phyloP scores from a whole-genome alignment of 75 land plant genomes.

The Cupressus sempervirens region DNA sequence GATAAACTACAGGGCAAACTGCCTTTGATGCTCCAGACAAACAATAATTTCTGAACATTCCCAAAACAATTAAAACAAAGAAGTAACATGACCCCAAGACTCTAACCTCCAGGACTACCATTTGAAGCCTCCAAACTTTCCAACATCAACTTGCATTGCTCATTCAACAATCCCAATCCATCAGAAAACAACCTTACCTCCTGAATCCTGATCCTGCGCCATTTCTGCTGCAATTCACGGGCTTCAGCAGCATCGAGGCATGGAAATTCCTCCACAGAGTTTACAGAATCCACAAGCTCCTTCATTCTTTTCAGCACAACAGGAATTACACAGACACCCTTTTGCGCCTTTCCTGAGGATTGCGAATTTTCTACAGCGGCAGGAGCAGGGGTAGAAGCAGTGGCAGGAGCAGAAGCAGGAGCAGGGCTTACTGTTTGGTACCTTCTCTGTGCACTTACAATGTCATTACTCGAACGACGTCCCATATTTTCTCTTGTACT shows the following conservation, averaged over 20 bases:
- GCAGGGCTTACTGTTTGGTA: too few species aligned
- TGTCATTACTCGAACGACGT: neutral
- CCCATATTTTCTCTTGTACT: neutral
- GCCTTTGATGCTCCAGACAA: neutral
- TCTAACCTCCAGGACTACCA: neutral
- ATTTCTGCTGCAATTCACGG: neutral
- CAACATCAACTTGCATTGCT: neutral
- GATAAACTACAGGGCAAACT: neutral
- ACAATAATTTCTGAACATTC: neutral
- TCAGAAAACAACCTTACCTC: conserved; percentile 5
- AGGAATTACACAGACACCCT: neutral
- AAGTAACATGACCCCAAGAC: neutral
- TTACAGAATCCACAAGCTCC: neutral
- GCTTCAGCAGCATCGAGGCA: neutral
- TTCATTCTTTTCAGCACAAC: neutral
- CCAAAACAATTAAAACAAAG: neutral
- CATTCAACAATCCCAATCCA: neutral
- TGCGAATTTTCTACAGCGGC: neutral
- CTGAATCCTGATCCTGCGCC: neutral
- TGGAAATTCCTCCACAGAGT: neutral
- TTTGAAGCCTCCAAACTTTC: neutral
- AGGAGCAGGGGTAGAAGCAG: too few species aligned
- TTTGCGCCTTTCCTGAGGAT: neutral
- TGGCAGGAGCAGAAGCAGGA: too few species aligned
- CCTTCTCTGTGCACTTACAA: too few species aligned